A percentile compares a stretch with the other conserved stretches of the same genome.
phyloP scores from a whole-genome alignment of 129 eudicot species.

The Flaveria brownii region DNA sequence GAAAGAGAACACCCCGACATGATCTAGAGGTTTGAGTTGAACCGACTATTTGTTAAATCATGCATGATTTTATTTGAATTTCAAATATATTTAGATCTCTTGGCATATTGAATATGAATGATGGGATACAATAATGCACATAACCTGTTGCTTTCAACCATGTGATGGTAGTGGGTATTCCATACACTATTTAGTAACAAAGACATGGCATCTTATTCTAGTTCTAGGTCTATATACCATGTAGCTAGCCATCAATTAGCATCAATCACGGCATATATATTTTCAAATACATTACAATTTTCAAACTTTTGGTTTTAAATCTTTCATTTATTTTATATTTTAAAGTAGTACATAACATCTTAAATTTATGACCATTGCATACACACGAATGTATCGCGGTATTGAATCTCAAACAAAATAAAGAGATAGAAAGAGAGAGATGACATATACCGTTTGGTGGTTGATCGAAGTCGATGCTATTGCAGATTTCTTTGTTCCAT shows the following conservation, averaged over 20 bases:
- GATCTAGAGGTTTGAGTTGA: neutral
- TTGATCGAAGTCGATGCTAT: slow-evolving; percentile 82
- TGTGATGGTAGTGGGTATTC: slow-evolving; percentile 37
- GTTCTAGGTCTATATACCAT: neutral
- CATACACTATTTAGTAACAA: slow-evolving; percentile 22
- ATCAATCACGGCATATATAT: slow-evolving; percentile 26
- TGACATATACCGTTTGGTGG: slow-evolving; percentile 66
- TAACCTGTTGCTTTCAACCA: slow-evolving; percentile 37
- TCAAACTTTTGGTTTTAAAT: neutral
- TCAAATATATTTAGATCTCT: neutral
- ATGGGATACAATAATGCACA: slow-evolving; percentile 13
- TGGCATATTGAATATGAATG: slow-evolving; percentile 15
- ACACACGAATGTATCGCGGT: neutral
- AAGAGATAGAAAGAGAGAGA: neutral
- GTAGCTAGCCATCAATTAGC: slow-evolving; percentile 9
- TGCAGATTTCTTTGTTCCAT: slow-evolving; percentile 55
- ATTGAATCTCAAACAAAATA: neutral
- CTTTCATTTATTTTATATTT: too few relatives aligned
- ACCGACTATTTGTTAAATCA: neutral
- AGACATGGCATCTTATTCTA: slow-evolving; percentile 5
- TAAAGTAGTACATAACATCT: too few relatives aligned
- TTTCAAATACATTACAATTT: slow-evolving; percentile 1
- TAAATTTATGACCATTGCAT: neutral
- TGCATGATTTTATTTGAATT: neutral
- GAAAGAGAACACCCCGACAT: neutral